Percentiles rank a stretch among this genome's conserved stretches.
Evolutionary conservation across 2,329 filamentous ascomycete genomes (phyloP).

Genomic region (Trichoderma simmonsii): DNA sequence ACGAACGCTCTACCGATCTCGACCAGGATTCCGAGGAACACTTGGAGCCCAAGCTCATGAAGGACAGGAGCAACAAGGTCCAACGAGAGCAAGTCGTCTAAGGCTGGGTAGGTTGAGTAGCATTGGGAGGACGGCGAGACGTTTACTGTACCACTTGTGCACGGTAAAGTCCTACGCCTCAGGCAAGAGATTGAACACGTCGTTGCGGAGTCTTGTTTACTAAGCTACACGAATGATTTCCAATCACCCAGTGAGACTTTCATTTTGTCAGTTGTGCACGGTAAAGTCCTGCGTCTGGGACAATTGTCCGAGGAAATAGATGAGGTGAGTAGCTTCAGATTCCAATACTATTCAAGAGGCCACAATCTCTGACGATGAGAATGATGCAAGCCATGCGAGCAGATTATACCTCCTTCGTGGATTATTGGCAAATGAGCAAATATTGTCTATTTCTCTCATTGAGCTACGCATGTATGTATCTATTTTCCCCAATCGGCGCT

Average conservation of each 20-base stretch:
- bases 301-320: constrained; percentile 27
- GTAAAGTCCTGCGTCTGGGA: neutral
- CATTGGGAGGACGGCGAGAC: neutral
- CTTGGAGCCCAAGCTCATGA: constrained; percentile 56
- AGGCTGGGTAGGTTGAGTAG: neutral
- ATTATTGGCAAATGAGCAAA: neutral
- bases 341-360: neutral
- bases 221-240: too few species aligned
- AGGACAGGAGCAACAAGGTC: constrained; percentile 34
- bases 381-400: constrained; percentile 26
- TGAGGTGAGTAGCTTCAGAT: constrained; percentile 22
- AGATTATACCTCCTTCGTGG: neutral
- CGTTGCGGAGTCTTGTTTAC: too few species aligned
- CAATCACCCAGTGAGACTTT: neutral
- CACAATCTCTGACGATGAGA: constrained; percentile 22
- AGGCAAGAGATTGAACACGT: too few species aligned
- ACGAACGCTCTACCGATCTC: neutral
- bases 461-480: constrained; percentile 1
- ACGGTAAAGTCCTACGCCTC: neutral
- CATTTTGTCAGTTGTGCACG: neutral
- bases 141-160: neutral
- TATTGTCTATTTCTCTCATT: constrained; percentile 18
- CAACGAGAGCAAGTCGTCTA: neutral
- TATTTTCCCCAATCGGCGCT: neutral
- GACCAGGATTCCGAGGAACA: neutral